Evolutionary conservation across 371 early-diverging fungal genomes (phyloP).

Genomic region (Rhizopus arrhizus): DNA sequence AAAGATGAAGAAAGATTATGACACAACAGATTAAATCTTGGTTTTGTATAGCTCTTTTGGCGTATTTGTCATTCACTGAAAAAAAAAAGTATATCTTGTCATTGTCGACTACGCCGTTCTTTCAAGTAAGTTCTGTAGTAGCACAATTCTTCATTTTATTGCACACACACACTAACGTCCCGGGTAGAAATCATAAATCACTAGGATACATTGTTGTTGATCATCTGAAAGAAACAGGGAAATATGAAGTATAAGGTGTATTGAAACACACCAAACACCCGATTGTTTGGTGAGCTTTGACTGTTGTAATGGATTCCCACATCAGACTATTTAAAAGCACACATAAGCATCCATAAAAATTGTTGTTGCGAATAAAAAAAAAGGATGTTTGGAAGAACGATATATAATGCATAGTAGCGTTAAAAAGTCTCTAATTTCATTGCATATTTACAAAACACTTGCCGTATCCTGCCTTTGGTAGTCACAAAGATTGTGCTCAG

Average conservation of each 20-base stretch:
- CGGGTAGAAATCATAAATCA: slow-evolving; percentile 9
- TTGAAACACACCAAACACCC: slow-evolving; percentile 9
- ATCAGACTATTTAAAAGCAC: slow-evolving; percentile 12
- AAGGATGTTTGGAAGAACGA: slow-evolving; percentile 1
- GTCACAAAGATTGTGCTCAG: too few species aligned
- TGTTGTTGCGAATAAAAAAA: background rate
- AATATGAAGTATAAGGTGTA: slow-evolving; percentile 13
- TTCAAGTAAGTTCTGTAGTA: slow-evolving; percentile 13
- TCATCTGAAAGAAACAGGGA: slow-evolving; percentile 9
- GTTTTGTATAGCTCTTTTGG: slow-evolving; percentile 11
- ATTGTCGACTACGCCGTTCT: slow-evolving; percentile 3
- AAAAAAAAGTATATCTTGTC: slow-evolving; percentile 10
- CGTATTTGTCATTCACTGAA: slow-evolving; percentile 7
- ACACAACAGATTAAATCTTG: slow-evolving; percentile 11
- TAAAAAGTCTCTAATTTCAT: slow-evolving; percentile 1
- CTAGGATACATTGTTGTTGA: slow-evolving; percentile 11
- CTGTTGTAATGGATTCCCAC: slow-evolving; percentile 15
- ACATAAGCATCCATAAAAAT: slow-evolving; percentile 3
- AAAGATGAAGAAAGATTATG: slow-evolving; percentile 8
- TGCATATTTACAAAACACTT: slow-evolving; percentile 2
- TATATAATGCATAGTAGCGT: slow-evolving; percentile 9
- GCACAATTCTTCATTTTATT: slow-evolving; percentile 9
- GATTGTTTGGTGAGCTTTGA: slow-evolving; percentile 13
- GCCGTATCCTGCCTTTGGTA: background rate
- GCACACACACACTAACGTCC: slow-evolving; percentile 7